These are phyloP conservation scores for Bruguiera gymnorhiza DNA, from an alignment of 345 rosid genomes.

Conservation along the genomic window DNA sequence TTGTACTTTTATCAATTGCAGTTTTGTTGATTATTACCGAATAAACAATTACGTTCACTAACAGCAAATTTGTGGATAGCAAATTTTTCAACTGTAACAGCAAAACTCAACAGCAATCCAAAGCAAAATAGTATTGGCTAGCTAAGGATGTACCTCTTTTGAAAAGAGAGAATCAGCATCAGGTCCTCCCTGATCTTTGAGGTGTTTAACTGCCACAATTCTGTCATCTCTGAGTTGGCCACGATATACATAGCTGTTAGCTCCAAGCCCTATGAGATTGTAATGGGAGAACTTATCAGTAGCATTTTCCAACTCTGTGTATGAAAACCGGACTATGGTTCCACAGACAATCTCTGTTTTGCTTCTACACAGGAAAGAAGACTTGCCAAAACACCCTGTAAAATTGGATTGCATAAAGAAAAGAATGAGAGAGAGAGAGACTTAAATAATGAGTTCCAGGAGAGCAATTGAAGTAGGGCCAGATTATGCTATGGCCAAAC, in stretches of 20 bases:
- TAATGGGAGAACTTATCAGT: constrained; percentile 70
- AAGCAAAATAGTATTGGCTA: constrained; percentile 7
- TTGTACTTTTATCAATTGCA: too few relatives aligned
- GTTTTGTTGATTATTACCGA: too few relatives aligned
- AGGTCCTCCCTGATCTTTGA: constrained; percentile 58
- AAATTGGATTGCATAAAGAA: constrained; percentile 2
- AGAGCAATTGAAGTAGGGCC: too few relatives aligned
- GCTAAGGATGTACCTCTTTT: constrained; percentile 53
- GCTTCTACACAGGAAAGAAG: constrained; percentile 41
- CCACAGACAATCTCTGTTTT: constrained; percentile 53
- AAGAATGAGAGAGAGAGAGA: too few relatives aligned
- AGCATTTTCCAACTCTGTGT: constrained; percentile 65
- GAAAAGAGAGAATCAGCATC: constrained; percentile 61
- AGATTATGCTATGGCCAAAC: background rate
- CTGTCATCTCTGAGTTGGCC: constrained; percentile 83
- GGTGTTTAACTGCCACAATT: constrained; percentile 79
- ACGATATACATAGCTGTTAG: constrained; percentile 79
- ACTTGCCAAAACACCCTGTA: constrained; percentile 67
- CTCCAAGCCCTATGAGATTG: constrained; percentile 78
- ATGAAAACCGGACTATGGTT: constrained; percentile 58
- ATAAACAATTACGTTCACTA: too few relatives aligned
- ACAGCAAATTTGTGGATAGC: too few relatives aligned
- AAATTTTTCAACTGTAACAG: too few relatives aligned
- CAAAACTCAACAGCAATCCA: background rate
- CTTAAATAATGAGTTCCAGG: too few relatives aligned